A percentile compares a stretch with the other conserved stretches of the same genome.
phyloP scores from a whole-genome alignment of 1,139 yeast genomes.

The Debaryomyces coudertii region DNA sequence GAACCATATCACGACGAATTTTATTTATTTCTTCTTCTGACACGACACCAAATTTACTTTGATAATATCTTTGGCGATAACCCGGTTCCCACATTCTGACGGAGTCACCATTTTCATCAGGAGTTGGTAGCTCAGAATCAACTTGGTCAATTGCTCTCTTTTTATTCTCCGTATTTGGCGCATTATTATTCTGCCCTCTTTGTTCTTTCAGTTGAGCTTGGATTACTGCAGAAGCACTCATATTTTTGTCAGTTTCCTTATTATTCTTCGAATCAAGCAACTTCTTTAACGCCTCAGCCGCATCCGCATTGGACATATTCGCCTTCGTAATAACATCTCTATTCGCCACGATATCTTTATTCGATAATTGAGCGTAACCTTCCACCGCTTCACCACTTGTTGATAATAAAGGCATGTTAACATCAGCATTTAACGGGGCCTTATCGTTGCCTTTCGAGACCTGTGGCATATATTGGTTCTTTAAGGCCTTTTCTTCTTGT shows the following conservation, averaged over 20 bases:
- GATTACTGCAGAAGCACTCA: constrained; percentile 46
- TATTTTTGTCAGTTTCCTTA: constrained; percentile 20
- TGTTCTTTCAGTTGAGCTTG: constrained; percentile 22
- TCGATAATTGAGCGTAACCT: constrained; percentile 63
- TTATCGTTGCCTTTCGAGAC: constrained; percentile 69
- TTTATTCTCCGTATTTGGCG: constrained; percentile 26
- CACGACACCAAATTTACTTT: constrained; percentile 66
- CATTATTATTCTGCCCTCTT: constrained; percentile 1
- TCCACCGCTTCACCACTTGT: constrained; percentile 70
- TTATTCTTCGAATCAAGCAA: constrained; percentile 35
- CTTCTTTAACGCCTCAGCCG: constrained; percentile 66
- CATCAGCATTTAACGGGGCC: constrained; percentile 73
- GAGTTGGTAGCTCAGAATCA: constrained; percentile 16
- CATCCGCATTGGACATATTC: constrained; percentile 70
- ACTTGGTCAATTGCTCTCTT: constrained; percentile 23
- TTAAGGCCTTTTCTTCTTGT: constrained; percentile 43
- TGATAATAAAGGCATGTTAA: constrained; percentile 76
- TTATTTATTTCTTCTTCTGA: constrained; percentile 58
- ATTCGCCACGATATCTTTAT: constrained; percentile 72
- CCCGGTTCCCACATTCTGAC: constrained; percentile 88
- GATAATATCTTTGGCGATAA: constrained; percentile 79
- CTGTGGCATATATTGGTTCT: constrained; percentile 36
- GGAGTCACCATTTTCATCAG: constrained; percentile 51
- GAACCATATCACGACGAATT: constrained; percentile 63
- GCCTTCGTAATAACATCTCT: constrained; percentile 72